Conservation (phyloP, 2,329 filamentous ascomycete species). For the Talaromyces sp. region DNA sequence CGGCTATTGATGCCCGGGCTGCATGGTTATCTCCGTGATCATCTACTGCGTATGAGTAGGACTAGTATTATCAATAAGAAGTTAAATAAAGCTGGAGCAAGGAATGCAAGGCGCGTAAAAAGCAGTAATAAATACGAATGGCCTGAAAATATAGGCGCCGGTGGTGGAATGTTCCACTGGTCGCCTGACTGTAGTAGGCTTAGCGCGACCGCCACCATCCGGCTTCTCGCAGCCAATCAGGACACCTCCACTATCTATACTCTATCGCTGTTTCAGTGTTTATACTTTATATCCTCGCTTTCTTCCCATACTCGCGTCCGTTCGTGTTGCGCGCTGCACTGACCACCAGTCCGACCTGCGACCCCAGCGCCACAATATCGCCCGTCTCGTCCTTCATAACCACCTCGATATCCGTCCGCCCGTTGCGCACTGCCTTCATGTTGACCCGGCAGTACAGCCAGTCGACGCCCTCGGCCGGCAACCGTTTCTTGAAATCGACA, state of each 20-base stretch:
- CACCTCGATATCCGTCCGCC: slow-evolving; percentile 70
- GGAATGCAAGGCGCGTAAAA: too few relatives aligned
- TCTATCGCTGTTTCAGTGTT: background rate
- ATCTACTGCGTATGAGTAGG: too few relatives aligned
- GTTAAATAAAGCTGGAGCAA: too few relatives aligned
- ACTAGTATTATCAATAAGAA: too few relatives aligned
- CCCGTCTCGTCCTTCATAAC: slow-evolving; percentile 60
- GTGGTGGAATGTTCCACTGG: background rate
- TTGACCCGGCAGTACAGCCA: slow-evolving; percentile 66
- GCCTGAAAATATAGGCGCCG: background rate
- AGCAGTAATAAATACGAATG: too few relatives aligned
- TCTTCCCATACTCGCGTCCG: slow-evolving; percentile 36
- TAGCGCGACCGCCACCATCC: background rate
- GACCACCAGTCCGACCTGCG: slow-evolving; percentile 64
- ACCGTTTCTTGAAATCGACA: slow-evolving; percentile 68
- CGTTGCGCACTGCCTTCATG: slow-evolving; percentile 64
- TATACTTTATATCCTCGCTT: slow-evolving; percentile 16
- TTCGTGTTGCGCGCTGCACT: slow-evolving; percentile 61
- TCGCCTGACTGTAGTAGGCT: background rate
- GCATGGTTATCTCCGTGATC: background rate
- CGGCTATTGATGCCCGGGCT: background rate
- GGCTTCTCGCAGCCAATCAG: background rate
- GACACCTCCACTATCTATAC: background rate
- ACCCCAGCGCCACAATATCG: slow-evolving; percentile 63
- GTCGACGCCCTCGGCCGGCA: slow-evolving; percentile 65